Percentiles rank a stretch among this genome's conserved stretches.
These are phyloP conservation scores for Platismatia glauca DNA, from an alignment of 495 filamentous ascomycete species.

Conservation along the genomic window DNA sequence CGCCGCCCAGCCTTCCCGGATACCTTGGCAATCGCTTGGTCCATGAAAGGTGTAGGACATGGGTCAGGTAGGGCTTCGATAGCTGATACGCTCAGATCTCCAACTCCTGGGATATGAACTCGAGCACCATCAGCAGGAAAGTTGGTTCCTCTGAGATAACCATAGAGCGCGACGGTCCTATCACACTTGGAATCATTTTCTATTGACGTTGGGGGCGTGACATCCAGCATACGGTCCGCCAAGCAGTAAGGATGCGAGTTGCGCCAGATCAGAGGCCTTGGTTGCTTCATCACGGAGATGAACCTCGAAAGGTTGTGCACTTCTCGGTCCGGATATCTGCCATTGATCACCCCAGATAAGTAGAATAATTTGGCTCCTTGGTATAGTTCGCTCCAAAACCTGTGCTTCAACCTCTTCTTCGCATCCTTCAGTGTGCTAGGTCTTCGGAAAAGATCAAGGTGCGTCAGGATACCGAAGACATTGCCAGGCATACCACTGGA, in stretches of 20 bases:
- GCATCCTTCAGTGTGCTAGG: slow-evolving; percentile 79
- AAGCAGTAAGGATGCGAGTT: slow-evolving; percentile 91
- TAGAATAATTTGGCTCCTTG: slow-evolving; percentile 96
- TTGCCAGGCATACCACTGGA: slow-evolving; percentile 95
- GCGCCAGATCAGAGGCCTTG: slow-evolving; percentile 88
- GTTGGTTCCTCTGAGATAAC: slow-evolving; percentile 92
- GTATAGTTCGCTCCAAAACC: slow-evolving; percentile 94
- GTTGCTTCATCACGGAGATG: slow-evolving; percentile 97
- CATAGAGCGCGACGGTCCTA: slow-evolving; percentile 81
- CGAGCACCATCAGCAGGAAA: slow-evolving; percentile 78
- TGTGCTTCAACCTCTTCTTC: slow-evolving; percentile 91
- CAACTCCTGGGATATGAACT: slow-evolving; percentile 88
- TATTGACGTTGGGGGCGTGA: slow-evolving; percentile 83
- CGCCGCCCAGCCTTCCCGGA: slow-evolving; percentile 68
- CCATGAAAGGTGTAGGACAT: slow-evolving; percentile 85
- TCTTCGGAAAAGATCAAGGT: slow-evolving; percentile 90
- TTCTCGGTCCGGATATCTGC: slow-evolving; percentile 92
- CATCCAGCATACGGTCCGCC: slow-evolving; percentile 86
- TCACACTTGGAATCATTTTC: slow-evolving; percentile 85
- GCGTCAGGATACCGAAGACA: slow-evolving; percentile 92
- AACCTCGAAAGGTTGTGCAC: slow-evolving; percentile 92
- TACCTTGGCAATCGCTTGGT: slow-evolving; percentile 71
- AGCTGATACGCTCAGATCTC: slow-evolving; percentile 75
- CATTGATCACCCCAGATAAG: slow-evolving; percentile 88
- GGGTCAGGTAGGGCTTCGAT: slow-evolving; percentile 89